Evolutionary conservation across 805 yeast genomes (phyloP), one percentile per base, ranked within the genome.

Genomic region (Maudiozyma pseudohumilis): DNA sequence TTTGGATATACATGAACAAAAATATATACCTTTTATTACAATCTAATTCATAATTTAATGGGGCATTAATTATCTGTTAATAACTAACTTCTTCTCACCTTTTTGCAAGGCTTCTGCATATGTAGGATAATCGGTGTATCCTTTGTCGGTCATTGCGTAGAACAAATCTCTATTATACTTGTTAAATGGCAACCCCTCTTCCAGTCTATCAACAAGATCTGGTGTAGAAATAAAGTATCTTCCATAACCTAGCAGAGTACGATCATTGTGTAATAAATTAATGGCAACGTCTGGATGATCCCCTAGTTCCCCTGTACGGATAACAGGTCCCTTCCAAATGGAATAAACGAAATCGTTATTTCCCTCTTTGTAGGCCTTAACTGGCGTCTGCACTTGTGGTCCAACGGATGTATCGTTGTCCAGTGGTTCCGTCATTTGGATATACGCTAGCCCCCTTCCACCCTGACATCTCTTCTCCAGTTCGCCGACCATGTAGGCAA

Each of bases 401-500:
- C 36, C 30, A 11, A 37, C 35, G 30, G 32, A 29, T 25, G 44
- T 45, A 19, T 40, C 35, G 9, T 47, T 44, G 4, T 55, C 58
- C 12, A 69, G 59, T 25, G 72, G 69, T 47, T 68, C 72, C 23
- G 67, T 59, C 11, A 66, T 20, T 40, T 62, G 64, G 24, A 68
- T 33, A 39, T 50, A 68, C 2, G 69, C 70, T 12, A 68, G 40
- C 12, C 48, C 34, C 34, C 53, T 50, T 23, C 61, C 63, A 6
- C 44, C 44, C 11, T 38, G 19, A 7, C 55, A 60, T 27, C 62
- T 50, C 27, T 39, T 46, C 44, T 64, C 63, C 15, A 69, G 46
- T 44, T 66, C 61, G n/a, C 53, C 47, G 20, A 61, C 40, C 13
- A 69, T 35, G 44, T 66, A 64, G 10, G 61, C 49, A 41, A 44